phyloP scores from a whole-genome alignment of 225 moss, liverwort and hornwort genomes.

The Marchantia polymorpha region DNA sequence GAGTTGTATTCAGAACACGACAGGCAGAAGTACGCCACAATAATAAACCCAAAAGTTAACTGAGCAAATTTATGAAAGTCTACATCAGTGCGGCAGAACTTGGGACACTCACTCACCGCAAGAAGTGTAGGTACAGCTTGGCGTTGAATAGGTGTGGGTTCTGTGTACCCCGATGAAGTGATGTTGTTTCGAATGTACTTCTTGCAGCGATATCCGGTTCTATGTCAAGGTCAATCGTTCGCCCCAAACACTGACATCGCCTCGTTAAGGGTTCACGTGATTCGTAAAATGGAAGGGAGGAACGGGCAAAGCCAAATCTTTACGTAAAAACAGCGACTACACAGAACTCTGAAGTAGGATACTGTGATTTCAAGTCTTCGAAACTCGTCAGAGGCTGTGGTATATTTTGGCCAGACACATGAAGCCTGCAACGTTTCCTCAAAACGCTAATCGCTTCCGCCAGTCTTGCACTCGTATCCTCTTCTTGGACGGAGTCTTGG shows the following conservation, averaged over 20 bases:
- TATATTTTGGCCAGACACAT: constrained; percentile 74
- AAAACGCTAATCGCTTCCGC: constrained; percentile 59
- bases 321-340: neutral
- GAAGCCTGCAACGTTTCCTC: constrained; percentile 71
- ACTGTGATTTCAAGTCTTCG: constrained; percentile 63
- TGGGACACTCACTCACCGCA: constrained; percentile 20
- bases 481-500: neutral
- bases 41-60: too few relatives aligned
- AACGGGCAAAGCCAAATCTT: neutral
- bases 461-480: constrained; percentile 24
- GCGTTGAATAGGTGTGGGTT: constrained; percentile 93
- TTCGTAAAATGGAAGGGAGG: neutral
- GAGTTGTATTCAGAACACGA: too few relatives aligned
- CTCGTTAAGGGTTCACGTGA: constrained; percentile 1
- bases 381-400: constrained; percentile 69
- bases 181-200: constrained; percentile 58
- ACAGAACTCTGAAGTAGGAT: constrained; percentile 19
- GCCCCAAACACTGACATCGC: neutral
- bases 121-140: constrained; percentile 78
- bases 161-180: constrained; percentile 54
- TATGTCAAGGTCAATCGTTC: constrained; percentile 31
- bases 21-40: too few relatives aligned
- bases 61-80: too few relatives aligned
- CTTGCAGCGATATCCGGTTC: constrained; percentile 52
- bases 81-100: too few relatives aligned